Base-by-base conservation (phyloP, 2,329 filamentous ascomycete genomes). In the Teratosphaeria gauchensis region DNA sequence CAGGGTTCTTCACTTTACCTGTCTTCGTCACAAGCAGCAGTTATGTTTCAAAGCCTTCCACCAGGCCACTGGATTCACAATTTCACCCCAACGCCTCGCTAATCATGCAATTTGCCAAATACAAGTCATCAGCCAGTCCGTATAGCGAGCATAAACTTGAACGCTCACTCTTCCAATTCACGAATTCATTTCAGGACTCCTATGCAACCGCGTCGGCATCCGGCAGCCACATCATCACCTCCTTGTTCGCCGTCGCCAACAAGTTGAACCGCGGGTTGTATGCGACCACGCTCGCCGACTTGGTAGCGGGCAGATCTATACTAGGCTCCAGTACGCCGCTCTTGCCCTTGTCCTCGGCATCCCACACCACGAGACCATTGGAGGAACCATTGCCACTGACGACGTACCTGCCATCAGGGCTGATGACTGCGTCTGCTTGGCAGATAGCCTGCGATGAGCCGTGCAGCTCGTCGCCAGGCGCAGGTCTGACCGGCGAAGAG, bases 191-290 rank as follows among this genome's bases (percentile, higher is more conserved):
- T 8, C 16, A 48, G 42, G 19, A 21, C 16, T n/a, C 42, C 42
- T 48, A 19, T 6, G 33, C 16, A 28, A 59, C 62, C 55, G 64
- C 38, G 59, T 79, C 77, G 14, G 72, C 66, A 66, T 79, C 77
- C 21, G 77, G 77, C 60, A 77, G 64, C 78, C 78, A 80, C 16
- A 80, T 65, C 57, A 75, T 68, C n/a, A 79, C 64, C 56, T 96
- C 91, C 69, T 87, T 87, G 67, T 97, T 92, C 3, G 90, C 94
- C 52, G 87, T 94, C 8, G 90, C 92, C 65, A 97, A 82, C 77
- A 96, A 86, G 73, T 97, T 96, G 74, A 88, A 94, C 55, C 92
- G 82, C 30, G 92, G 94, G 71, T 96, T 97, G 72, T 91, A 94
- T 24, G 88, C 89, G 51, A 96, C 80, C 12, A 95, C 82, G 0